These are phyloP conservation scores for Skeletonema grethae DNA, from an alignment of 108 stramenopile genomes.

Conservation along the genomic window DNA sequence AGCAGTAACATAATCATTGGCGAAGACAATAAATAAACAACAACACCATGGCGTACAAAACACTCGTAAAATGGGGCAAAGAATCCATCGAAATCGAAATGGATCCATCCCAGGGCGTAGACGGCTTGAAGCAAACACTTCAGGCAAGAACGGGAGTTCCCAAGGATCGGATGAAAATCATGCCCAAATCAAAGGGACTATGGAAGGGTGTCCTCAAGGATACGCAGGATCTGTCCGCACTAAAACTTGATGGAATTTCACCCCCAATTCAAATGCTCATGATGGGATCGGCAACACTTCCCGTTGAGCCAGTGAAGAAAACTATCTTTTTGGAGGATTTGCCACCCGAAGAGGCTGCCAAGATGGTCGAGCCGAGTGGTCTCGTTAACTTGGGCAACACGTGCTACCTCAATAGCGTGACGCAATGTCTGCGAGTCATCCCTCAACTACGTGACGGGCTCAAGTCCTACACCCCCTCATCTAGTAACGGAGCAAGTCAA, in stretches of 20 bases:
- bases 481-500: constrained; percentile 36
- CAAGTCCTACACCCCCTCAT: constrained; percentile 41
- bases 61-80: constrained; percentile 95
- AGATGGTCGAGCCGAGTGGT: constrained; percentile 91
- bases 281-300: constrained; percentile 95
- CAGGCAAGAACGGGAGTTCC: constrained; percentile 94
- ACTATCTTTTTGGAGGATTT: constrained; percentile 97
- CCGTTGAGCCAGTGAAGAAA: constrained; percentile 81
- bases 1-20: neutral
- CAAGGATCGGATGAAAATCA: constrained; percentile 94
- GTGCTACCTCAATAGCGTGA: constrained; percentile 98
- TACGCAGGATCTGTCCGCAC: constrained; percentile 70
- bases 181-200: constrained; percentile 90
- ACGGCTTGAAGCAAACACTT: constrained; percentile 82
- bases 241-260: constrained; percentile 56
- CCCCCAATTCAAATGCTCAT: constrained; percentile 84
- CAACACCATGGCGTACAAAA: constrained; percentile 20
- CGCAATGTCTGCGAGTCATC: constrained; percentile 91
- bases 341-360: constrained; percentile 88
- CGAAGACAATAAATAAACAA: neutral
- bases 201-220: constrained; percentile 94
- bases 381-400: constrained; percentile 98
- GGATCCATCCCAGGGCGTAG: constrained; percentile 72
- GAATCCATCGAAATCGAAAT: constrained; percentile 68
- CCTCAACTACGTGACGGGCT: constrained; percentile 87